Evolutionary conservation across 2,329 filamentous ascomycete species (phyloP), one percentile per base, ranked within the genome.

Genomic region (Pseudogymnoascus sp.): DNA sequence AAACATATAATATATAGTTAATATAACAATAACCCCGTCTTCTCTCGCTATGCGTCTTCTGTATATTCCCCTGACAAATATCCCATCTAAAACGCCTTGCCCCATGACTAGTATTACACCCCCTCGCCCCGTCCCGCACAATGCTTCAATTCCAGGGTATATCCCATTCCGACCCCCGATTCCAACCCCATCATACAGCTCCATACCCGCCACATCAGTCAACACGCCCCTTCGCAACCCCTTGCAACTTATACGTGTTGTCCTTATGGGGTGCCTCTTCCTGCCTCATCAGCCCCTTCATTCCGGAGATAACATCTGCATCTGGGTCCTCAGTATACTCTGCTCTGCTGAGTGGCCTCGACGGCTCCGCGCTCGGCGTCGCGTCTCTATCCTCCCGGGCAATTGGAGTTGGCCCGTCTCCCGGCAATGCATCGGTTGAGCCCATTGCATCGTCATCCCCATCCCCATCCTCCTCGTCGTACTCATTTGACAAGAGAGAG

Each of bases 281-380:
- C 15, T 61, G 33, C 36, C 33, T 61, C 59, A 61, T 61, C 33
- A 61, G 9, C 23, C 83, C 77, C 74, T 80, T 79, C 74, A 87
- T 73, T 63, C 84, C 84, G 17, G 83, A 86, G 62, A 87, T 86
- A 28, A 84, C 68, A 72, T 87, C 83, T 2, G 83, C 84, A 62
- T 78, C 75, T 10, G 79, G 63, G 67, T 87, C 84, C 65, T 78
- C 74, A 5, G 77, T 72, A 1, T 71, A 69, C 1, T 62, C 33
- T 59, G n/a, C 13, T 19, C 35, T 61, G 21, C 21, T 61, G 17
- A 40, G 10, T 50, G 28, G 35, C 65, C 63, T 17, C 67, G 63
- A 67, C 59, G 38, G 65, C 60, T 60, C 61, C 63, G 60, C 68
- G 64, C 44, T 68, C 61, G 63, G 66, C 63, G 61, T 70, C 64